A percentile compares a stretch with the other conserved stretches of the same genome.
These are phyloP conservation scores for Colletotrichum incanum DNA, from an alignment of 2,329 filamentous ascomycete genomes.

Conservation along the genomic window DNA sequence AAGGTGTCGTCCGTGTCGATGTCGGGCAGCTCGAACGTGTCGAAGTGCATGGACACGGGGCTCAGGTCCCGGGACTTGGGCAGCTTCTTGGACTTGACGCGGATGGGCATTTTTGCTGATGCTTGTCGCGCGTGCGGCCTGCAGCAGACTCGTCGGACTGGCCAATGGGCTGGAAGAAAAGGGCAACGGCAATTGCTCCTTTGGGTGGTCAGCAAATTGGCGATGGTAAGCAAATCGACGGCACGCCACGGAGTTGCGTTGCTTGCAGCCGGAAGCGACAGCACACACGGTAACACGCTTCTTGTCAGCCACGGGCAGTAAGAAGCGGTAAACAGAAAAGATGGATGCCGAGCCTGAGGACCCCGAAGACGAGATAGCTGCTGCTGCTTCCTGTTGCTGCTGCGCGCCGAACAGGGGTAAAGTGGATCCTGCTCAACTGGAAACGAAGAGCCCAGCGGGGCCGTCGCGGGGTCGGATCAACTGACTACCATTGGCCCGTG, in stretches of 20 bases:
- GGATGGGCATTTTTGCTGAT: slow-evolving; percentile 54
- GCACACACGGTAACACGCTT: not conserved
- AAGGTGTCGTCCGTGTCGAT: slow-evolving; percentile 74
- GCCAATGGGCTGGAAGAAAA: slow-evolving; percentile 21
- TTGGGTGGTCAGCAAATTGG: slow-evolving; percentile 22
- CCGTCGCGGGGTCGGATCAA: slow-evolving; percentile 28
- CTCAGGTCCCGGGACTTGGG: slow-evolving; percentile 52
- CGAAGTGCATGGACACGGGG: slow-evolving; percentile 53
- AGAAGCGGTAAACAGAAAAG: slow-evolving; percentile 23
- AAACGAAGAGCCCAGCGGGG: slow-evolving; percentile 24
- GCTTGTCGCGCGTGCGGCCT: not conserved
- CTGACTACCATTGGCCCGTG: slow-evolving; percentile 24
- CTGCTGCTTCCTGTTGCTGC: slow-evolving; percentile 5
- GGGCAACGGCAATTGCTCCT: not conserved
- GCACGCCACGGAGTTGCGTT: not conserved
- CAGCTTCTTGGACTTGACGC: slow-evolving; percentile 53
- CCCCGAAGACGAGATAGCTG: slow-evolving; percentile 34
- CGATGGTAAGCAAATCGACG: not conserved
- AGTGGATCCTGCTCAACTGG: slow-evolving; percentile 27
- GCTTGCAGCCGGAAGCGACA: slow-evolving; percentile 19
- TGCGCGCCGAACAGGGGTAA: slow-evolving; percentile 29
- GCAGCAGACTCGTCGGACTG: slow-evolving; percentile 14
- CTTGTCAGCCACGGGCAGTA: not conserved
- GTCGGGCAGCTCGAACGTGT: slow-evolving; percentile 64
- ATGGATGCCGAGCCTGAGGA: slow-evolving; percentile 31